Conservation (phyloP, 257 asterid species). For the Nicotiana attenuata region DNA sequence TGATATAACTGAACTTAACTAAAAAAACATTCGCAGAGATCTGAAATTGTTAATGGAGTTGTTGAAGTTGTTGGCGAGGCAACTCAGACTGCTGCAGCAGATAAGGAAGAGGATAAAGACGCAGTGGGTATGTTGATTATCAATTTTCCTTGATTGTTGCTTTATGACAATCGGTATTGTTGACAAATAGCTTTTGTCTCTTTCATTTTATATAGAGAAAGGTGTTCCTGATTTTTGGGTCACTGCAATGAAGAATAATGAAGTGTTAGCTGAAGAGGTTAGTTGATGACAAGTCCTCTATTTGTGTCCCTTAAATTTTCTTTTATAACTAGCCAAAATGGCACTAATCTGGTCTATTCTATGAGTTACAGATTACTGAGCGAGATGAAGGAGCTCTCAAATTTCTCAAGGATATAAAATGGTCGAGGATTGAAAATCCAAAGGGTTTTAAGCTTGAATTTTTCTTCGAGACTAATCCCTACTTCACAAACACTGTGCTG, state of each 20-base stretch:
- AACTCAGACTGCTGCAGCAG: constrained; percentile 12
- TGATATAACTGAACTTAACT: background rate
- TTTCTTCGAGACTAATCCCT: background rate
- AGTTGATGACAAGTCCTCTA: background rate
- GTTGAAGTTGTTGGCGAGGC: constrained; percentile 17
- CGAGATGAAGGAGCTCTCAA: constrained; percentile 13
- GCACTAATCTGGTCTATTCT: background rate
- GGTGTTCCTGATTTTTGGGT: constrained; percentile 18
- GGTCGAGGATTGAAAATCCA: constrained; percentile 5
- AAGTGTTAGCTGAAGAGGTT: constrained; percentile 9
- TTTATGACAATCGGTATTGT: background rate
- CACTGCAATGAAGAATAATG: constrained; percentile 20
- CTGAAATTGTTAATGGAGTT: constrained; percentile 31
- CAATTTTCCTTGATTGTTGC: background rate
- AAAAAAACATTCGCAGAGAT: constrained; percentile 19
- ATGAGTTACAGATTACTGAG: constrained; percentile 7
- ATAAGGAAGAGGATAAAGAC: background rate
- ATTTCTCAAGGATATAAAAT: constrained; percentile 12
- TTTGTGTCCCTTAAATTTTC: background rate
- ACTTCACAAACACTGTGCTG: constrained; percentile 13
- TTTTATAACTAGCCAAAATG: background rate
- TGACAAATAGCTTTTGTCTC: background rate
- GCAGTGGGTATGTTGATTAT: background rate
- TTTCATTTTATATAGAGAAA: background rate
- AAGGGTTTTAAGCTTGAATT: constrained; percentile 8